Evolutionary conservation across 2,329 filamentous ascomycete genomes (phyloP).

Genomic region (Bipolaris zeicola): DNA sequence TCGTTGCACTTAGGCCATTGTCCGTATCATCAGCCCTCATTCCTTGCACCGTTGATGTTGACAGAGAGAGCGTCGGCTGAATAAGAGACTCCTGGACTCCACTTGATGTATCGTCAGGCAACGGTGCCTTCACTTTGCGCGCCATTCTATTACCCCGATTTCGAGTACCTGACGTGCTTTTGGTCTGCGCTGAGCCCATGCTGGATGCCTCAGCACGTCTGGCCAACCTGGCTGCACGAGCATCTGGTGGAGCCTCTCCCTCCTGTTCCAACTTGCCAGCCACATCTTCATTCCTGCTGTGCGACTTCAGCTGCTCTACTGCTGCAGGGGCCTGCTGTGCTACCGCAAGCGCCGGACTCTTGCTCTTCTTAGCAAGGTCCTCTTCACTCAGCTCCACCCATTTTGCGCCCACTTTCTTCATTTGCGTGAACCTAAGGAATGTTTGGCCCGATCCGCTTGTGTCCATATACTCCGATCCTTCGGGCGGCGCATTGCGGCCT

Average conservation of each 20-base stretch:
- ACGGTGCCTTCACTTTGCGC: conserved; percentile 2
- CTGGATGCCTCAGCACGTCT: conserved; percentile 8
- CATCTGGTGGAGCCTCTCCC: not conserved
- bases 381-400: conserved; percentile 32
- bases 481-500: conserved; percentile 34
- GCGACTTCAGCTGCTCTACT: not conserved
- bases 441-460: conserved; percentile 31
- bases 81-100: not conserved
- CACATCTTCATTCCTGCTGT: not conserved
- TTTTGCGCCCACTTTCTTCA: conserved; percentile 26
- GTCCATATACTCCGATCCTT: conserved; percentile 34
- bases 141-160: not conserved
- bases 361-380: conserved; percentile 14
- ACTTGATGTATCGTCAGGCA: not conserved
- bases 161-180: not conserved
- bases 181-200: not conserved
- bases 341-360: conserved; percentile 1
- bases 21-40: not conserved
- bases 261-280: not conserved
- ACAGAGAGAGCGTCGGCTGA: not conserved
- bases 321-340: not conserved
- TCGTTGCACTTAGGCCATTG: not conserved
- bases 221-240: conserved; percentile 14
- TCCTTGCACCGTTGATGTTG: not conserved
- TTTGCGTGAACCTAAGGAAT: conserved; percentile 32